Conservation (phyloP, 306 rosid genomes). For the Cucurbita pepo region DNA sequence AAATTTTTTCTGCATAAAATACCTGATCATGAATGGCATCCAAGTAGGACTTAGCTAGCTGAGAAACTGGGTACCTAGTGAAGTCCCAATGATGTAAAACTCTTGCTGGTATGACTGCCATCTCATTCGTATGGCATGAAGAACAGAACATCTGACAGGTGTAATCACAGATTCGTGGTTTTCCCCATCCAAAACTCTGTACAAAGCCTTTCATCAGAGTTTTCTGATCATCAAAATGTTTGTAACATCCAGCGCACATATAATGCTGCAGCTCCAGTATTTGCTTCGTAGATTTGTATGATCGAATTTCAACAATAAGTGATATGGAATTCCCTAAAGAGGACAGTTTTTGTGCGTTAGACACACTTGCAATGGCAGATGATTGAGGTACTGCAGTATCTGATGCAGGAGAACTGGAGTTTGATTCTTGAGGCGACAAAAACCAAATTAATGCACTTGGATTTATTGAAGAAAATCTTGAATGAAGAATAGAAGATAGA, state of each 20-base stretch:
- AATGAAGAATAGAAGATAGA: slow-evolving; percentile 49
- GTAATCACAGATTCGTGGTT: slow-evolving; percentile 89
- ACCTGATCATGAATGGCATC: slow-evolving; percentile 96
- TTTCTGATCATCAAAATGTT: slow-evolving; percentile 69
- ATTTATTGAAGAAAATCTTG: slow-evolving; percentile 40
- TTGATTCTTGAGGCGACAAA: slow-evolving; percentile 68
- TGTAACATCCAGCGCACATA: slow-evolving; percentile 89
- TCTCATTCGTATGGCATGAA: slow-evolving; percentile 86
- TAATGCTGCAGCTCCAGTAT: slow-evolving; percentile 82
- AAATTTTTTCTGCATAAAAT: slow-evolving; percentile 5
- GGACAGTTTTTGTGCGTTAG: slow-evolving; percentile 22
- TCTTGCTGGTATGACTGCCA: slow-evolving; percentile 87
- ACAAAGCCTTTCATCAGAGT: slow-evolving; percentile 65
- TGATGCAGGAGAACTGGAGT: slow-evolving; percentile 35
- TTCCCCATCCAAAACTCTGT: slow-evolving; percentile 90
- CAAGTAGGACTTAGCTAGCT: slow-evolving; percentile 81
- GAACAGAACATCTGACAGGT: slow-evolving; percentile 80
- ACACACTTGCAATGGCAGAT: slow-evolving; percentile 16
- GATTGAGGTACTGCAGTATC: slow-evolving; percentile 17
- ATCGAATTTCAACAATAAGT: slow-evolving; percentile 72
- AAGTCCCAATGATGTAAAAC: slow-evolving; percentile 96
- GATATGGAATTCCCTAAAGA: slow-evolving; percentile 77
- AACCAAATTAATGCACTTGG: slow-evolving; percentile 64
- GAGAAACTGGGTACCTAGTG: slow-evolving; percentile 61
- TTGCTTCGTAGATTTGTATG: slow-evolving; percentile 62